phyloP scores from a whole-genome alignment of 2,329 filamentous ascomycete genomes.

The Colletotrichum zoysiae region DNA sequence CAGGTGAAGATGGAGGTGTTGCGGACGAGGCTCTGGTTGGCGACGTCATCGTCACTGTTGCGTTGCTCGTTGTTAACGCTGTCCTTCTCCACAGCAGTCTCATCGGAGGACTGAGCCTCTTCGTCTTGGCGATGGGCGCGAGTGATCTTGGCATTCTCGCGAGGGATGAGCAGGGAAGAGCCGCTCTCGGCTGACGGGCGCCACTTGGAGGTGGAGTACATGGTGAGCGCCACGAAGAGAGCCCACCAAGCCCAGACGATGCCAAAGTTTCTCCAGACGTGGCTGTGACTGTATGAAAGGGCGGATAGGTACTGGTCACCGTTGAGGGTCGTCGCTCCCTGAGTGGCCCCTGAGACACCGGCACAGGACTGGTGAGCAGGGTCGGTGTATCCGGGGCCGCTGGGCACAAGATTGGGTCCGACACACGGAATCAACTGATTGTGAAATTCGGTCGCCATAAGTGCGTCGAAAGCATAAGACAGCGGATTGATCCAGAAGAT shows the following conservation, averaged over 20 bases:
- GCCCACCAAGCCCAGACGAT: conserved; percentile 74
- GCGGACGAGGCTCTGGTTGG: conserved; percentile 60
- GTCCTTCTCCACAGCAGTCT: conserved; percentile 51
- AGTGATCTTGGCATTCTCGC: conserved; percentile 64
- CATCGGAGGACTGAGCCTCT: conserved; percentile 55
- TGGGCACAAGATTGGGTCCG: conserved; percentile 63
- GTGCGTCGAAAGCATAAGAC: conserved; percentile 76
- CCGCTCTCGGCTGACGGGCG: conserved; percentile 64
- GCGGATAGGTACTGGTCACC: conserved; percentile 71
- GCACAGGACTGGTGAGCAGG: conserved; percentile 64
- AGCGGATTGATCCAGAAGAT: conserved; percentile 75
- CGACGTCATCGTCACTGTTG: conserved; percentile 45
- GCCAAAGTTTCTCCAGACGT: conserved; percentile 72
- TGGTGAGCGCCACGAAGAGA: conserved; percentile 69
- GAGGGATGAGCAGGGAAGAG: conserved; percentile 70
- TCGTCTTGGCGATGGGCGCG: conserved; percentile 57
- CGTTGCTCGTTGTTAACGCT: conserved; percentile 60
- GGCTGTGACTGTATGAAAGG: conserved; percentile 64
- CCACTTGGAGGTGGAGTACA: conserved; percentile 70
- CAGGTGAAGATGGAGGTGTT: conserved; percentile 81
- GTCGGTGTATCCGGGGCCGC: conserved; percentile 61
- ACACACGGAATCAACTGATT: conserved; percentile 65
- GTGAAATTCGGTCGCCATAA: conserved; percentile 80
- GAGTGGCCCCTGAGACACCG: conserved; percentile 67
- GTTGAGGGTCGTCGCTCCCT: conserved; percentile 61